Evolutionary conservation across 2,329 filamentous ascomycete species (phyloP).

Genomic region (Chrysosporium queenslandicum): DNA sequence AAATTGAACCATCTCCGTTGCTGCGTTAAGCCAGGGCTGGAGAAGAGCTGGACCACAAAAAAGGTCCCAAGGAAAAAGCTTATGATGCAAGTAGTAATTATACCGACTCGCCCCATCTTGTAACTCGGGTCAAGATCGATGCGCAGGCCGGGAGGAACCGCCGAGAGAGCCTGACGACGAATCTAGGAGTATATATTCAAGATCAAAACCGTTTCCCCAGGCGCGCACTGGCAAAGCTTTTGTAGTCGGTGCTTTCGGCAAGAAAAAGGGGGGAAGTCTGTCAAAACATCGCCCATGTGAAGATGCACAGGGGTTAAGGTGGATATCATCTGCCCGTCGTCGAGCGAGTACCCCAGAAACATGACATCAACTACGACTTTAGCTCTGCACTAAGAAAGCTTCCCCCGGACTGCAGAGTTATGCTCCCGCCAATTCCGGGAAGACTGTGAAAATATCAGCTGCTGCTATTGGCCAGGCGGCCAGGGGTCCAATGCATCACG

Average conservation of each 20-base stretch:
- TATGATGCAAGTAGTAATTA: constrained; percentile 4
- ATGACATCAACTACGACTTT: not conserved
- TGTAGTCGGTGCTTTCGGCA: constrained; percentile 1
- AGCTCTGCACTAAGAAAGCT: not conserved
- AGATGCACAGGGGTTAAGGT: constrained; percentile 1
- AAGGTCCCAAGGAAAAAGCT: constrained; percentile 11
- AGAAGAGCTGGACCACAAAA: constrained; percentile 6
- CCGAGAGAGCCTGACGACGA: not conserved
- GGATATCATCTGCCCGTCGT: not conserved
- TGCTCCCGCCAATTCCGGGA: not conserved
- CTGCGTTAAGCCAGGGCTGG: not conserved
- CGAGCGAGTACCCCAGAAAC: not conserved
- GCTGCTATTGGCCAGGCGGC: not conserved
- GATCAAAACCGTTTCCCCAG: not conserved
- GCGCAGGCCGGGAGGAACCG: not conserved
- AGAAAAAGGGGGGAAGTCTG: not conserved
- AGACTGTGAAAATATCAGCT: not conserved
- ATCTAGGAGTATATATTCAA: not conserved
- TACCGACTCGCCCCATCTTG: constrained; percentile 10
- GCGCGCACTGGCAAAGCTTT: not conserved
- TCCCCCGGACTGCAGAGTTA: not conserved
- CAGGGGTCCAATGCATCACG: not conserved
- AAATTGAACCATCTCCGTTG: not conserved
- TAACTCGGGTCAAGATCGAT: not conserved
- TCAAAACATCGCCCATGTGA: constrained; percentile 6